A percentile compares a stretch with the other conserved stretches of the same genome.
phyloP scores from a whole-genome alignment of 2,329 filamentous ascomycete species.

The Xylaria sp. region DNA sequence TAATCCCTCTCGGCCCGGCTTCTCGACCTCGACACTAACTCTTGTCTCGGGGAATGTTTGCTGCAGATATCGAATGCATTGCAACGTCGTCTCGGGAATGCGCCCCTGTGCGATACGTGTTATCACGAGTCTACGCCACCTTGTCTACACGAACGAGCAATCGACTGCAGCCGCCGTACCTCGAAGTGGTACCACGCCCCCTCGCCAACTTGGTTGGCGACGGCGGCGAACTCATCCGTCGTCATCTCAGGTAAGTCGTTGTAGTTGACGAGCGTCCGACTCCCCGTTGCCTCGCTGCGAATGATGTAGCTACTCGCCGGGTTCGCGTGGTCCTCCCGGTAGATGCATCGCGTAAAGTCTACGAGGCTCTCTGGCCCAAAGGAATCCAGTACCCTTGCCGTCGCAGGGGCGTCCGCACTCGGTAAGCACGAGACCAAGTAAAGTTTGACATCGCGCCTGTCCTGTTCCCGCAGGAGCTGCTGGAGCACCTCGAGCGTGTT shows the following conservation, averaged over 20 bases:
- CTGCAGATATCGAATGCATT: conserved; percentile 62
- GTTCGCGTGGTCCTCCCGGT: conserved; percentile 55
- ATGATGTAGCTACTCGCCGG: conserved; percentile 72
- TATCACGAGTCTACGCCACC: conserved; percentile 24
- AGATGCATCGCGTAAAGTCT: conserved; percentile 60
- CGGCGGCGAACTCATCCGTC: conserved; percentile 56
- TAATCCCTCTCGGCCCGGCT: conserved; percentile 64
- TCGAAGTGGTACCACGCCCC: conserved; percentile 73
- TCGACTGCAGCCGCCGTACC: conserved; percentile 43
- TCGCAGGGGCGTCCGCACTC: conserved; percentile 51
- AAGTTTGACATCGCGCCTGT: conserved; percentile 33
- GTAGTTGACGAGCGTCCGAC: conserved; percentile 71
- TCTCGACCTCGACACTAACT: conserved; percentile 74
- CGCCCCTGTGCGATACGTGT: conserved; percentile 56
- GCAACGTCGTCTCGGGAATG: conserved; percentile 60
- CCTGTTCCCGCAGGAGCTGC: conserved; percentile 53
- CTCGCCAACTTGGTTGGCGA: conserved; percentile 41
- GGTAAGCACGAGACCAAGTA: conserved; percentile 60
- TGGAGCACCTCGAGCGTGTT: conserved; percentile 73
- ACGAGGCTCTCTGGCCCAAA: conserved; percentile 50
- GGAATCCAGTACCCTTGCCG: conserved; percentile 55
- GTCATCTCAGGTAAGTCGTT: conserved; percentile 72
- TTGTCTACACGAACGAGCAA: background rate
- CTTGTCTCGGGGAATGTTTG: conserved; percentile 45
- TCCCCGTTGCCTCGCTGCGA: conserved; percentile 59